Evolutionary conservation across 805 yeast species (phyloP).

Genomic region (Ogataea nakhonphanomensis): DNA sequence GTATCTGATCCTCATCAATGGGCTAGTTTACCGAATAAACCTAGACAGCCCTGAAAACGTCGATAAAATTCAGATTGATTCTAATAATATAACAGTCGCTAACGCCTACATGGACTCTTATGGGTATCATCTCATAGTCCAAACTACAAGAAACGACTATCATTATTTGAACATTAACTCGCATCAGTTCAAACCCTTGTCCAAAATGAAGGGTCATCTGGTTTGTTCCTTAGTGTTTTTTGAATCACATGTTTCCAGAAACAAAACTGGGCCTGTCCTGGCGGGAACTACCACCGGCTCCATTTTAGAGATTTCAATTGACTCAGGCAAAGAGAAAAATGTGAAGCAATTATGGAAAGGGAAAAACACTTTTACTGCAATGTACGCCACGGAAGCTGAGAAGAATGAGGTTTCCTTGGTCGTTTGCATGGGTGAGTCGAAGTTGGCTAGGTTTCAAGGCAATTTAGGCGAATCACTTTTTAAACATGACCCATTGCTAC

Average conservation of each 20-base stretch:
- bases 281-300: conserved; percentile 48
- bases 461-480: conserved; percentile 13
- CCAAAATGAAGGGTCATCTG: conserved; percentile 44
- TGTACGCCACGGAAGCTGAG: conserved; percentile 9
- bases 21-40: conserved; percentile 60
- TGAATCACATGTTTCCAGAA: conserved; percentile 23
- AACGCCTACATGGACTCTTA: conserved; percentile 46
- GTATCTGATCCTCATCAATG: conserved; percentile 49
- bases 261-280: conserved; percentile 44
- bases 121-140: conserved; percentile 50
- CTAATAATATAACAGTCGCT: conserved; percentile 26
- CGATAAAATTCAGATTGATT: conserved; percentile 34
- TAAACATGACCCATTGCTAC: conserved; percentile 23
- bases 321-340: conserved; percentile 41
- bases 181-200: conserved; percentile 38
- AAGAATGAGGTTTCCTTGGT: conserved; percentile 8
- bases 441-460: conserved; percentile 15
- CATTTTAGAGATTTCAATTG: conserved; percentile 45
- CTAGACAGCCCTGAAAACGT: conserved; percentile 63
- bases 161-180: conserved; percentile 45
- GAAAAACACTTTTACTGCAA: conserved; percentile 15
- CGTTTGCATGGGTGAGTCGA: conserved; percentile 14
- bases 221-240: conserved; percentile 42
- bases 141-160: conserved; percentile 44
- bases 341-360: conserved; percentile 41